Conservation (phyloP, 768 basidiomycete genomes). For the Hypholoma fasciculare region DNA sequence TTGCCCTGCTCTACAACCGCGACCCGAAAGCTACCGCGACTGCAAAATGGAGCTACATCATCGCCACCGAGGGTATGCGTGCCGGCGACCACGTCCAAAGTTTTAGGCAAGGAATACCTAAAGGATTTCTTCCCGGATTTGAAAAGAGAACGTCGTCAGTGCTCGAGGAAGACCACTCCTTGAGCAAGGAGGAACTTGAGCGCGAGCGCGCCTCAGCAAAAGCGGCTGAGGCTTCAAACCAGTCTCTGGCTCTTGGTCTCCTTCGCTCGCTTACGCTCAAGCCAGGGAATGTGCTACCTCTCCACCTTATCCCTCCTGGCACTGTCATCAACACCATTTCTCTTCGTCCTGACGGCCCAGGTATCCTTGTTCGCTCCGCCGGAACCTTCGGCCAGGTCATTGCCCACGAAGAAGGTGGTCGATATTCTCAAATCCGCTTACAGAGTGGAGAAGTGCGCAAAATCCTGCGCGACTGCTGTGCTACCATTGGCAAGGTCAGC, state of each 20-base stretch:
- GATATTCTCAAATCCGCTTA: slow-evolving; percentile 81
- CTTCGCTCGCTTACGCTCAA: slow-evolving; percentile 83
- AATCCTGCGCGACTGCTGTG: slow-evolving; percentile 77
- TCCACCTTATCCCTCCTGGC: slow-evolving; percentile 89
- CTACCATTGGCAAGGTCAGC: slow-evolving; percentile 90
- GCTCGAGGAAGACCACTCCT: slow-evolving; percentile 12
- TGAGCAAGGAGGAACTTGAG: slow-evolving; percentile 7
- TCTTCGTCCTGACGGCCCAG: slow-evolving; percentile 73
- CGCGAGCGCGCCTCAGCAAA: slow-evolving; percentile 14
- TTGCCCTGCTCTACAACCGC: slow-evolving; percentile 80
- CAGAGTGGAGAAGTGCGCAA: slow-evolving; percentile 93
- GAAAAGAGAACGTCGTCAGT: slow-evolving; percentile 22
- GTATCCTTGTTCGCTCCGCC: slow-evolving; percentile 85
- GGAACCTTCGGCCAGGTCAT: slow-evolving; percentile 86
- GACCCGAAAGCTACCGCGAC: slow-evolving; percentile 50
- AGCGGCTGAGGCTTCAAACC: slow-evolving; percentile 37
- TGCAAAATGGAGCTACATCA: slow-evolving; percentile 83
- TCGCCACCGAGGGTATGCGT: slow-evolving; percentile 86
- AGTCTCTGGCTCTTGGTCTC: slow-evolving; percentile 78
- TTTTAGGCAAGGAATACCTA: slow-evolving; percentile 80
- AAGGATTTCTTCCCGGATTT: slow-evolving; percentile 66
- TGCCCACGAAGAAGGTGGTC: slow-evolving; percentile 66
- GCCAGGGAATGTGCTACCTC: slow-evolving; percentile 90
- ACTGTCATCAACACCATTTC: slow-evolving; percentile 88
- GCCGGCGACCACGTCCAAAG: slow-evolving; percentile 89